phyloP scores from a whole-genome alignment of 208 protist genomes.

The Acanthamoeba triangularis region DNA sequence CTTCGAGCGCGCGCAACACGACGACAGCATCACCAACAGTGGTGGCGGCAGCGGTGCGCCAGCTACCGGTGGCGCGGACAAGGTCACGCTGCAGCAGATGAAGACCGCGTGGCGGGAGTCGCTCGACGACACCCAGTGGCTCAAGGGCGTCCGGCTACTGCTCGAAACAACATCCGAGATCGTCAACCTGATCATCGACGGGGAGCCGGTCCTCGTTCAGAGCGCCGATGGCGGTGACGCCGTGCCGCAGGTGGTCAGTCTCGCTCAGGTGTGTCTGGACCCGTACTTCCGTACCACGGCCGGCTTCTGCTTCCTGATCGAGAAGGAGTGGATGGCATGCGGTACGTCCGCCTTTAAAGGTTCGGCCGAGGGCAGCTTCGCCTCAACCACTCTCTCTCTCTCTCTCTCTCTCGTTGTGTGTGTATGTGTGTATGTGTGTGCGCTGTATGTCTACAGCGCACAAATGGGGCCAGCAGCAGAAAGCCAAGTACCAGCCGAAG shows the following conservation, averaged over 20 bases:
- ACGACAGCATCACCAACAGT: neutral
- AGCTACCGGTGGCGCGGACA: neutral
- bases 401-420: neutral
- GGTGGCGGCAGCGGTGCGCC: neutral
- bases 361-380: too few relatives aligned
- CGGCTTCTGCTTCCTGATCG: slow-evolving; percentile 94
- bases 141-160: neutral
- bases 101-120: neutral
- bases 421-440: neutral
- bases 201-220: neutral
- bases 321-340: slow-evolving; percentile 95
- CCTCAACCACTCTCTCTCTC: neutral
- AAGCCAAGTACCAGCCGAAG: slow-evolving; percentile 44
- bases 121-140: slow-evolving; percentile 7
- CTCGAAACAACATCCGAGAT: neutral
- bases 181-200: neutral
- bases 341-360: slow-evolving; percentile 83
- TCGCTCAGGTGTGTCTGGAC: slow-evolving; percentile 87
- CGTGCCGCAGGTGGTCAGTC: neutral
- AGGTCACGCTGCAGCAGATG: neutral
- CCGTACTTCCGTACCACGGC: slow-evolving; percentile 95
- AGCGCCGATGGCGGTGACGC: neutral
- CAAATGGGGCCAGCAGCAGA: slow-evolving; percentile 70
- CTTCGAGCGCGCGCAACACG: neutral
- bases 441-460: neutral